phyloP scores from a whole-genome alignment of 1,284 basidiomycete genomes.

The Prillingera fragicola region DNA sequence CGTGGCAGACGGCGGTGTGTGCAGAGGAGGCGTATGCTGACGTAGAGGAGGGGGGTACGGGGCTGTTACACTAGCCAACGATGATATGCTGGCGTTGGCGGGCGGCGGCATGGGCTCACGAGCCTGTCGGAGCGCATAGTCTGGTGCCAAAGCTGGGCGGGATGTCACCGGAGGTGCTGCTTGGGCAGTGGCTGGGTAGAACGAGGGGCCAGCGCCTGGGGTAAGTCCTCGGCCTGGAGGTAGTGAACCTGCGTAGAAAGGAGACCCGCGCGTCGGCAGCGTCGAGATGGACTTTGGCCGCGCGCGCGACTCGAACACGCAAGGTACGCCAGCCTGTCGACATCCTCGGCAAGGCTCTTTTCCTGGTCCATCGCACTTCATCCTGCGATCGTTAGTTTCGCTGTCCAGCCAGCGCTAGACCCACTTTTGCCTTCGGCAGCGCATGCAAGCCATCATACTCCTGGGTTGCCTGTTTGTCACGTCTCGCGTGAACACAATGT shows the following conservation, averaged over 20 bases:
- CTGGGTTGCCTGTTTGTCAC: slow-evolving; percentile 37
- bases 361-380: slow-evolving; percentile 46
- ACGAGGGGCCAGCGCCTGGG: slow-evolving; percentile 16
- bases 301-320: slow-evolving; percentile 41
- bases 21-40: slow-evolving; percentile 11
- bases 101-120: slow-evolving; percentile 41
- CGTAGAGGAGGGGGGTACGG: slow-evolving; percentile 15
- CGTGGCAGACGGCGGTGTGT: not conserved
- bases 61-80: slow-evolving; percentile 11
- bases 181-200: slow-evolving; percentile 33
- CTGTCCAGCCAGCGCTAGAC: slow-evolving; percentile 6
- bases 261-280: slow-evolving; percentile 33
- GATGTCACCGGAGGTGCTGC: slow-evolving; percentile 36
- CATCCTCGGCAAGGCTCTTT: slow-evolving; percentile 43
- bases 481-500: slow-evolving; percentile 31
- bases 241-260: slow-evolving; percentile 25
- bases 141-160: slow-evolving; percentile 20
- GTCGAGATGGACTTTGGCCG: slow-evolving; percentile 41
- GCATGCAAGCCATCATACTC: slow-evolving; percentile 46
- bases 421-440: slow-evolving; percentile 39
- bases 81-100: slow-evolving; percentile 20
- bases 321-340: slow-evolving; percentile 37
- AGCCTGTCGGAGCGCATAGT: slow-evolving; percentile 28
- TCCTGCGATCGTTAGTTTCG: slow-evolving; percentile 19
- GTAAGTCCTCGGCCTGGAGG: slow-evolving; percentile 27